These are phyloP conservation scores for Maudiozyma turicensis DNA, from an alignment of 805 yeast genomes.

Conservation along the genomic window DNA sequence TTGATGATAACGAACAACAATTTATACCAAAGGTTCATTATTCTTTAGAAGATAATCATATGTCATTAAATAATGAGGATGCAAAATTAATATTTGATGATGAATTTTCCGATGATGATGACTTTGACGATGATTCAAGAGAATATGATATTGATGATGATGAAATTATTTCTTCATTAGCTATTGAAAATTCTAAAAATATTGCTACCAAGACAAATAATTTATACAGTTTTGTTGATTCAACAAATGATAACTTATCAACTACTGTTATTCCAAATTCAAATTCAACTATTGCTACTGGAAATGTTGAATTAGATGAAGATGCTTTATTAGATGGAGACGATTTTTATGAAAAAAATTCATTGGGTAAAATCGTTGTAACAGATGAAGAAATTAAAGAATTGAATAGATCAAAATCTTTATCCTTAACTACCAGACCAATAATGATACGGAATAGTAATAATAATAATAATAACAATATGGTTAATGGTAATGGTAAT, in stretches of 20 bases:
- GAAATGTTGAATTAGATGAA: slow-evolving; percentile 6
- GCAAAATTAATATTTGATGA: slow-evolving; percentile 25
- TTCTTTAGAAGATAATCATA: slow-evolving; percentile 20
- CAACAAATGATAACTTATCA: neutral
- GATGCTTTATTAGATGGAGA: slow-evolving; percentile 11
- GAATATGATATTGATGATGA: slow-evolving; percentile 3
- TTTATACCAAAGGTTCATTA: slow-evolving; percentile 13
- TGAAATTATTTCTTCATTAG: neutral
- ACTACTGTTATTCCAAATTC: neutral
- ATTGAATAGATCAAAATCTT: slow-evolving; percentile 7
- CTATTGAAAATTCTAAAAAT: neutral
- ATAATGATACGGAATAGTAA: neutral
- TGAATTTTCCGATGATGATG: slow-evolving; percentile 24
- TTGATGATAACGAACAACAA: slow-evolving; percentile 13
- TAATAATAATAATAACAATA: neutral
- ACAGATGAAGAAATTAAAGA: slow-evolving; percentile 6
- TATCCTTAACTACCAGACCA: slow-evolving; percentile 6
- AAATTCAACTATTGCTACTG: neutral
- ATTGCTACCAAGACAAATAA: neutral
- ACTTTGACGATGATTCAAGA: slow-evolving; percentile 5
- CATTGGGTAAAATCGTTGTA: slow-evolving; percentile 3
- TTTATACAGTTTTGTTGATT: slow-evolving; percentile 1
- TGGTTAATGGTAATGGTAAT: neutral
- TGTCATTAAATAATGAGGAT: slow-evolving; percentile 19
- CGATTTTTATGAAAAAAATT: slow-evolving; percentile 13